Conservation (phyloP, 1,284 basidiomycete genomes). For the Pterulicium gracile region DNA sequence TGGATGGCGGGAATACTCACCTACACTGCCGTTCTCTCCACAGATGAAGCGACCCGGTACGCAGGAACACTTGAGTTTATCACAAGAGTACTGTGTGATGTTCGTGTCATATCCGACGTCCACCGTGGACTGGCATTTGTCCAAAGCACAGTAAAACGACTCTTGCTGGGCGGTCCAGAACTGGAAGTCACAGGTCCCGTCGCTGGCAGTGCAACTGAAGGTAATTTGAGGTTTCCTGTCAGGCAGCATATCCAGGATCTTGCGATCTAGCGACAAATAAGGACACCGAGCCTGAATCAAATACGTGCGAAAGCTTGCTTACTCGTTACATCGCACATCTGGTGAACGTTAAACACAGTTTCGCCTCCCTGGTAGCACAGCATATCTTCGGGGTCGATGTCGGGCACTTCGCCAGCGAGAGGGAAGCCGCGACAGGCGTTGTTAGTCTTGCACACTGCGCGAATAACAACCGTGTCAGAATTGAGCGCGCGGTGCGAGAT, state of each 20-base stretch:
- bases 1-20: constrained; percentile 33
- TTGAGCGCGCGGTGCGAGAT: neutral
- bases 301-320: constrained; percentile 20
- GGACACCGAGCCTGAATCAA: constrained; percentile 1
- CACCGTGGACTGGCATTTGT: constrained; percentile 46
- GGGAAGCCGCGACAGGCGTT: constrained; percentile 71
- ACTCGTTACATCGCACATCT: constrained; percentile 98
- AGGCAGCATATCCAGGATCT: constrained; percentile 84
- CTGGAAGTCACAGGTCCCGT: constrained; percentile 79
- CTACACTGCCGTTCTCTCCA: constrained; percentile 90
- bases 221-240: constrained; percentile 89
- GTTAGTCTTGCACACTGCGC: constrained; percentile 75
- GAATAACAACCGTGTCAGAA: constrained; percentile 1
- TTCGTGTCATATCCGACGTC: constrained; percentile 57
- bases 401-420: constrained; percentile 37
- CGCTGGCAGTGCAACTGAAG: constrained; percentile 68
- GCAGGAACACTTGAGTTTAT: constrained; percentile 82
- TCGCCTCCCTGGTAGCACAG: constrained; percentile 90
- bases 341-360: constrained; percentile 87
- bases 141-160: constrained; percentile 90
- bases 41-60: constrained; percentile 91
- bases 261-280: constrained; percentile 51
- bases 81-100: constrained; percentile 67
- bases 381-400: constrained; percentile 57
- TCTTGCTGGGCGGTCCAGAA: constrained; percentile 95